phyloP scores from a whole-genome alignment of 371 early-diverging fungal species.

The Neoconidiobolus thromboides region DNA sequence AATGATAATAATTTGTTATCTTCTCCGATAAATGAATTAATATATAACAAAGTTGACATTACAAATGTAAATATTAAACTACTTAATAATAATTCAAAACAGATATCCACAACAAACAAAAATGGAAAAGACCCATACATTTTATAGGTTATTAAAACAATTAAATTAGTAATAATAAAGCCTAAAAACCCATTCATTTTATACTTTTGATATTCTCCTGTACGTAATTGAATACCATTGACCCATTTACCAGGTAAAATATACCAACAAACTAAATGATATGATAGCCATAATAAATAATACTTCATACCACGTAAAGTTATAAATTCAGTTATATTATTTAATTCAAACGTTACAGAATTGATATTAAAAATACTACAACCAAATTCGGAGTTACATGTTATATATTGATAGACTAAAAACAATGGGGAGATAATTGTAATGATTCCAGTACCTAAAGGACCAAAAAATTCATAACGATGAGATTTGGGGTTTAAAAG shows the following conservation, averaged over 20 bases:
- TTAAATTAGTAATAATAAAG: constrained; percentile 29
- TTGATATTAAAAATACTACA: too few relatives aligned
- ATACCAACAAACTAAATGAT: constrained; percentile 36
- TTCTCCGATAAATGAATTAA: constrained; percentile 35
- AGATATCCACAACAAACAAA: constrained; percentile 55
- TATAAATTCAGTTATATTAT: background rate
- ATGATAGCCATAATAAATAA: constrained; percentile 42
- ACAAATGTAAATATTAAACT: constrained; percentile 37
- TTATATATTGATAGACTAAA: constrained; percentile 34
- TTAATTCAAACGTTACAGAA: constrained; percentile 9
- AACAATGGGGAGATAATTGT: constrained; percentile 33
- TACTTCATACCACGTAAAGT: constrained; percentile 24
- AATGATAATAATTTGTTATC: constrained; percentile 35
- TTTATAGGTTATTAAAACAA: constrained; percentile 16
- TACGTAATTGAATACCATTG: constrained; percentile 48
- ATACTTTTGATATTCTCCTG: constrained; percentile 45
- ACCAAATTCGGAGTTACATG: constrained; percentile 11
- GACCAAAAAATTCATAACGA: constrained; percentile 60
- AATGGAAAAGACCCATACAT: constrained; percentile 33
- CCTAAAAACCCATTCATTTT: constrained; percentile 50
- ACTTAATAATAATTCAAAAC: constrained; percentile 43
- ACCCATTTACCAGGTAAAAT: constrained; percentile 46
- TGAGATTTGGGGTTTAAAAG: constrained; percentile 29
- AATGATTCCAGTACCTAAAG: constrained; percentile 43
- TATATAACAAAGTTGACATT: constrained; percentile 47